These are phyloP conservation scores for Vigna radiata DNA, from an alignment of 306 rosid genomes.

Conservation along the genomic window DNA sequence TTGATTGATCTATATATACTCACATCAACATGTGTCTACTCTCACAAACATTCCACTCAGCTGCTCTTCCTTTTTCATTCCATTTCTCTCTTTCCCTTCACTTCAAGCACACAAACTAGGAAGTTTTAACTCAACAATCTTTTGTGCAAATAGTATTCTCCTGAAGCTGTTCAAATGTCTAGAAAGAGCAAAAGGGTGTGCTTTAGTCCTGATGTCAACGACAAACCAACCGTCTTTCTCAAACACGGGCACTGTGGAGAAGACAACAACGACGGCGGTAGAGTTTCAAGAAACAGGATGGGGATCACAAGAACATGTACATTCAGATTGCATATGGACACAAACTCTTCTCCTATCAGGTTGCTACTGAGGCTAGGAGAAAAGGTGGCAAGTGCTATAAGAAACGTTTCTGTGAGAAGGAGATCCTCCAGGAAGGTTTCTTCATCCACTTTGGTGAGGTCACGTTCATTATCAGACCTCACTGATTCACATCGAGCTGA, in stretches of 20 bases:
- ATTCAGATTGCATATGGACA: conserved; percentile 48
- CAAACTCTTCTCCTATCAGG: conserved; percentile 50
- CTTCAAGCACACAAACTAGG: not conserved
- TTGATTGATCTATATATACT: conserved; percentile 49
- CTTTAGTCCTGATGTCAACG: conserved; percentile 75
- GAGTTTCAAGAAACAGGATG: conserved; percentile 41
- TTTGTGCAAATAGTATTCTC: not conserved
- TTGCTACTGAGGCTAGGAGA: conserved; percentile 59
- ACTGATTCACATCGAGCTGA: conserved; percentile 76
- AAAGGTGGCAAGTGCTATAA: conserved; percentile 58
- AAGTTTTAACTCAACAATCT: not conserved
- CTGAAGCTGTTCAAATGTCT: conserved; percentile 50
- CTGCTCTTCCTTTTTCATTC: conserved; percentile 4
- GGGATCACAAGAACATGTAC: conserved; percentile 42
- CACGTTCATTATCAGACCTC: conserved; percentile 64
- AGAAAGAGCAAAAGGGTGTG: conserved; percentile 66
- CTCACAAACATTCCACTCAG: conserved; percentile 27
- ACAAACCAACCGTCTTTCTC: conserved; percentile 51
- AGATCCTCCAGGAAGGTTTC: conserved; percentile 68
- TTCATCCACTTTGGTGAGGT: conserved; percentile 65
- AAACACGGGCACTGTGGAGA: conserved; percentile 22
- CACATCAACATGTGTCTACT: conserved; percentile 46
- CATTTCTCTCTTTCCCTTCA: conserved; percentile 24
- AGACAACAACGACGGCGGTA: not conserved
- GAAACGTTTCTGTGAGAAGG: conserved; percentile 52